phyloP scores from a whole-genome alignment of 305 asterid genomes.

The Solanum hybrid region DNA sequence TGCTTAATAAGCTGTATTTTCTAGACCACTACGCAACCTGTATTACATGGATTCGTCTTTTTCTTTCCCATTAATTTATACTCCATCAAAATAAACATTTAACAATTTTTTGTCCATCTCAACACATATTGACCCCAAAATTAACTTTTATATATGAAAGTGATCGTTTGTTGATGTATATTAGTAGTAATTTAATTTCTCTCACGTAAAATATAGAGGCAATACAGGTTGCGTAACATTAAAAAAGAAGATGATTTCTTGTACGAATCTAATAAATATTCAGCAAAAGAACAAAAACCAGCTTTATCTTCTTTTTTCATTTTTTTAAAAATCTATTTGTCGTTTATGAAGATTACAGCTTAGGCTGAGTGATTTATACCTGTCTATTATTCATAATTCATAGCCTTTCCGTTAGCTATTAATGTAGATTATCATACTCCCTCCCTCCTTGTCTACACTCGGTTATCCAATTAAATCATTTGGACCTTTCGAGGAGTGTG shows the following conservation, averaged over 20 bases:
- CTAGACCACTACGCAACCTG: background rate
- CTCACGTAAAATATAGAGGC: background rate
- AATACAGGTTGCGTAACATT: background rate
- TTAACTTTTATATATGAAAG: background rate
- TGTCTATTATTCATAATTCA: background rate
- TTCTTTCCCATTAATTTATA: no score
- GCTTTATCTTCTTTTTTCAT: background rate
- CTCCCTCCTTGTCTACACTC: background rate
- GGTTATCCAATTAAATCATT: background rate
- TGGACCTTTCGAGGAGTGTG: background rate
- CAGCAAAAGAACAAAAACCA: background rate
- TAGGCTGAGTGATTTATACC: background rate
- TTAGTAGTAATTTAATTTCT: background rate
- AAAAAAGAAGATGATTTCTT: background rate
- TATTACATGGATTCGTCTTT: no score
- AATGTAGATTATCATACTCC: background rate
- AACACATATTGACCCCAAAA: background rate
- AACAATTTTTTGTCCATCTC: background rate
- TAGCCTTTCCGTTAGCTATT: background rate
- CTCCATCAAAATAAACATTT: no score
- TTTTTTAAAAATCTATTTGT: background rate
- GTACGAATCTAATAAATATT: background rate
- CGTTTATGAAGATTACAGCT: background rate
- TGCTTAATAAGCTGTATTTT: no score
- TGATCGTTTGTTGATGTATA: background rate